Base-by-base conservation (phyloP, 1,284 basidiomycete species). In the Cystobasidiaceae sp. region DNA sequence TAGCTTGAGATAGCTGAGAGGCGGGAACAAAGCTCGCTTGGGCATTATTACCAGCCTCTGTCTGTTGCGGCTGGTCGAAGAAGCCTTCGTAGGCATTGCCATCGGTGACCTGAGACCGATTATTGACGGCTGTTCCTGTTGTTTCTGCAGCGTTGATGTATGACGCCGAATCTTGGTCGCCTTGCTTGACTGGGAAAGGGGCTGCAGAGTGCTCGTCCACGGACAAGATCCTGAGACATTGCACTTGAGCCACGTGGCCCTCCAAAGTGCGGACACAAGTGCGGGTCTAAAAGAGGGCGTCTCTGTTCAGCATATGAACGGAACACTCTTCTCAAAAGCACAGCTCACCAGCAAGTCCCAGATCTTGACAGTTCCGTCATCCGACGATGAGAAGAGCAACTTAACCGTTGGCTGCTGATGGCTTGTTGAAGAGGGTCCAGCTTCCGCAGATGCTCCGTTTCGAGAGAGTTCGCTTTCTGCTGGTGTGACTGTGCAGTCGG, bases 371-470 rank as follows among this genome's bases (percentile, higher is more conserved):
- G 88, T 86, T 30, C 89, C 87, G 74, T 98, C 96, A 75, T 98
- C 94, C 5, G 91, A 93, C 0, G 90, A 92, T 6, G 93, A 97
- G 79, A 98, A 97, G 34, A 99, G 82, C 86, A 94, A 91, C 78
- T 93, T 91, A 46, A 71, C 66, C 45, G 70, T 44, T 19, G 45
- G 43, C 28, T 41, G 45, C 11, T 33, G 17, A 3, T 37, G 19
- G n/a, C 33, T 30, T 27, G n/a, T 25, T 15, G 37, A 48, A 9
- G 61, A 21, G 7, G 61, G 55, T 45, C 32, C 34, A 32, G 45
- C 32, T 27, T 37, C 41, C 25, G 30, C 25, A n/a, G 45, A 39
- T n/a, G 25, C 34, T 15, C n/a, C 43, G 32, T 34, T 23, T 23
- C 43, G 30, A 39, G 46, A 45, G 21, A 61, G 39, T 50, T 78